A percentile compares a stretch with the other conserved stretches of the same genome.
phyloP scores from a whole-genome alignment of 345 rosid species.

The Sonneratia caseolaris region DNA sequence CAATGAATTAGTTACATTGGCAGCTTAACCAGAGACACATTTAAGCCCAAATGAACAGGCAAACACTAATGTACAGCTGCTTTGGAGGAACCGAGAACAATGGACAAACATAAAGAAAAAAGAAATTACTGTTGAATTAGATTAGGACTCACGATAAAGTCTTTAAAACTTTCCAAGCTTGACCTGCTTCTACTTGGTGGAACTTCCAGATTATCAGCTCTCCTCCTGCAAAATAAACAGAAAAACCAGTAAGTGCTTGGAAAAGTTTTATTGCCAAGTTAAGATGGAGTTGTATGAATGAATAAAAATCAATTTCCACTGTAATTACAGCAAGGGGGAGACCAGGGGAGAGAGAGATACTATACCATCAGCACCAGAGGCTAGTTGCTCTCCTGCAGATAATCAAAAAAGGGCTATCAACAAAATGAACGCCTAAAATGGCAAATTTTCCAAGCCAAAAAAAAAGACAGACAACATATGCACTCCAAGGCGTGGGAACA shows the following conservation, averaged over 20 bases:
- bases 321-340: neutral
- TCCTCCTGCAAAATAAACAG: constrained; percentile 48
- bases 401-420: neutral
- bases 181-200: constrained; percentile 58
- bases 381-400: constrained; percentile 74
- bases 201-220: constrained; percentile 86
- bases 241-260: neutral
- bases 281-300: neutral
- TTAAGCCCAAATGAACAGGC: neutral
- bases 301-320: neutral
- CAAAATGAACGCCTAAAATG: neutral
- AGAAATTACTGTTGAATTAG: neutral
- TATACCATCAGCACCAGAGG: constrained; percentile 98
- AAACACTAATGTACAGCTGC: neutral
- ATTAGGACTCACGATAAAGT: constrained; percentile 50
- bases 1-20: neutral
- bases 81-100: neutral
- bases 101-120: neutral
- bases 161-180: constrained; percentile 81
- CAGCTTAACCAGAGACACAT: neutral
- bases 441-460: neutral
- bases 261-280: neutral
- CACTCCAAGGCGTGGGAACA: too few relatives aligned
- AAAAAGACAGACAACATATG: neutral
- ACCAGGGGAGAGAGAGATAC: neutral